Evolutionary conservation across 73 alveolate genomes (phyloP).

Genomic region (Paraurostyla sp.): DNA sequence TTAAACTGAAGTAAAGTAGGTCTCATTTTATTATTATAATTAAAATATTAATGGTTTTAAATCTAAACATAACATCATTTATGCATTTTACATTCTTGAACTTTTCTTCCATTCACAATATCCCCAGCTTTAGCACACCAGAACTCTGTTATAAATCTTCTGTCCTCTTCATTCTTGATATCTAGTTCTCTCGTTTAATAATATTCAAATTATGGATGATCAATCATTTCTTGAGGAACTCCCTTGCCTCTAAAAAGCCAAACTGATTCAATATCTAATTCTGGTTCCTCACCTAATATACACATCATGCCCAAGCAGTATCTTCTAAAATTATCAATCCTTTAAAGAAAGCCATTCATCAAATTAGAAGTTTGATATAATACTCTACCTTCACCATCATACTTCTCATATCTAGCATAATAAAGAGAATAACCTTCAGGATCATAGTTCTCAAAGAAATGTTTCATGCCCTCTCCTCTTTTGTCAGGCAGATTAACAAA

Average conservation of each 20-base stretch:
- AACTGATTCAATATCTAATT: constrained; percentile 82
- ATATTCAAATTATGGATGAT: constrained; percentile 83
- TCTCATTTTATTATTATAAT: no score
- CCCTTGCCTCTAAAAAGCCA: constrained; percentile 88
- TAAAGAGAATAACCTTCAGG: constrained; percentile 88
- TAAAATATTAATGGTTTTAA: no score
- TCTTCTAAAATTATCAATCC: constrained; percentile 88
- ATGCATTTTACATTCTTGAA: constrained; percentile 56
- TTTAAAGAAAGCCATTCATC: constrained; percentile 83
- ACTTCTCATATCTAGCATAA: constrained; percentile 81
- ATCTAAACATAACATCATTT: no score
- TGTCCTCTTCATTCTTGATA: constrained; percentile 68
- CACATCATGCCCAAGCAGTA: constrained; percentile 80
- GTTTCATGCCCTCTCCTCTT: constrained; percentile 65
- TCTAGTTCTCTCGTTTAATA: constrained; percentile 70
- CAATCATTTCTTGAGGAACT: constrained; percentile 78
- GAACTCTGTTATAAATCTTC: constrained; percentile 77
- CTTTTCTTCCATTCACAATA: constrained; percentile 36
- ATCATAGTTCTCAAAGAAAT: constrained; percentile 76
- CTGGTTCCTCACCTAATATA: constrained; percentile 82
- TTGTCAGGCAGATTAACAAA: constrained; percentile 80
- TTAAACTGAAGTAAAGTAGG: no score
- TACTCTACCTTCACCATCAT: constrained; percentile 83
- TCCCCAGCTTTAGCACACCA: constrained; percentile 73
- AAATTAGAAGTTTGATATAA: constrained; percentile 79